Evolutionary conservation across 495 filamentous ascomycete species (phyloP), one percentile per base, ranked within the genome.

Genomic region (Durotheca rogersii): DNA sequence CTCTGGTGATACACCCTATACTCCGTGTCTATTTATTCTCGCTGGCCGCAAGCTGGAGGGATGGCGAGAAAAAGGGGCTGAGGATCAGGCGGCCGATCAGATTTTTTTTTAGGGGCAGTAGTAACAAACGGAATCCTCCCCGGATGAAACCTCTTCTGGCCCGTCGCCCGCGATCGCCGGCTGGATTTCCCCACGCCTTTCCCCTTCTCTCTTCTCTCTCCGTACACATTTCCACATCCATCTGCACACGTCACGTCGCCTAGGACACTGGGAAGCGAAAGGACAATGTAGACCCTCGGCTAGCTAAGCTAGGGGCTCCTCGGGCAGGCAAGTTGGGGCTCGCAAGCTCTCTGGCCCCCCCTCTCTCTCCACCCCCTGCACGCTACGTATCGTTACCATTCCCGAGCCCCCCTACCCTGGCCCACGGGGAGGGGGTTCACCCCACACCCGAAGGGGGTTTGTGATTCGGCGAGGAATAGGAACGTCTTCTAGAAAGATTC

Each of bases 401-500:
- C 40, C 33, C 46, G 53, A 56, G 46, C 27, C 47, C 17, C 27
- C 12, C 14, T 33, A 47, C 25, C 41, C 40, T 44, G 44, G 40
- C 30, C 18, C 19, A 43, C 39, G 14, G 42, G 20, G 31, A 34
- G 32, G 15, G 18, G 40, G 37, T n/a, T 36, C 31, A 39, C 39
- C 43, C 49, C 55, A 36, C 43, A 43, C 37, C 54, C 39, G 52
- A 49, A 48, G 41, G 18, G 5, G 23, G 9, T 48, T 7, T 20
- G 25, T 17, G 42, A 42, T 20, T 39, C n/a, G 23, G 23, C 9
- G 23, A 27, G 4, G 23, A 27, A 27, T 27, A 18, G 23, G 34
- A n/a, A 41, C 29, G 43, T 38, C 39, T 58, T 58, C 55, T 43
- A 58, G 55, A 58, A 58, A 33, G 44, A 41, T 58, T 58, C 55